phyloP scores from a whole-genome alignment of 2,329 filamentous ascomycete genomes.

The Samsoniella hepiali region DNA sequence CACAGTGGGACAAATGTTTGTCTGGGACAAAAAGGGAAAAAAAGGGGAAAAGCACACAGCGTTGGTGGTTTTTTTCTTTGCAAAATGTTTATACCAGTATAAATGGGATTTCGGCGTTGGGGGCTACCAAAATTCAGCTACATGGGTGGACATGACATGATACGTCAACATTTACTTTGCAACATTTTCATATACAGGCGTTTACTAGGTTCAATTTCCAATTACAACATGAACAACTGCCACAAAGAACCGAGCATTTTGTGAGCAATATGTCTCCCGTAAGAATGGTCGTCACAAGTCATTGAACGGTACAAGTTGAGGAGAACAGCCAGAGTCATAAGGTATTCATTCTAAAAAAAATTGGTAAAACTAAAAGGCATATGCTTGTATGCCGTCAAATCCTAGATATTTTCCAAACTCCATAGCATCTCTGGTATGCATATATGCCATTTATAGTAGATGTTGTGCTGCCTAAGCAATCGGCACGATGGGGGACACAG shows the following conservation, averaged over 20 bases:
- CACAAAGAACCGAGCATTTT: neutral
- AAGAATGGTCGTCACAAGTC: too few species aligned
- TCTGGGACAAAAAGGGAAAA: neutral
- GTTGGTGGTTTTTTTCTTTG: neutral
- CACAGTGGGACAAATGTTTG: neutral
- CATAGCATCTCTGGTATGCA: constrained; percentile 9
- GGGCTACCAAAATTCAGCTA: constrained; percentile 11
- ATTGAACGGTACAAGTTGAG: neutral
- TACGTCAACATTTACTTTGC: constrained; percentile 10
- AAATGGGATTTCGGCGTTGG: constrained; percentile 15
- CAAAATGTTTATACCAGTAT: constrained; percentile 4
- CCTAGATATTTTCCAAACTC: constrained; percentile 7
- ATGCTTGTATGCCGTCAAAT: neutral
- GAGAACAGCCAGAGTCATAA: neutral
- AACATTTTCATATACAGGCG: constrained; percentile 13
- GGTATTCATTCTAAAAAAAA: constrained; percentile 10
- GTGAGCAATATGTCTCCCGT: neutral
- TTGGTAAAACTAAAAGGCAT: neutral
- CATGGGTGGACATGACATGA: constrained; percentile 12
- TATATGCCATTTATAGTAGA: constrained; percentile 13
- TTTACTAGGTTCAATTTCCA: constrained; percentile 5
- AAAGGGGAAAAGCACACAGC: neutral
- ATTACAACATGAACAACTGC: neutral
- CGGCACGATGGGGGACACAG: constrained; percentile 44
- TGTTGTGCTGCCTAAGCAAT: constrained; percentile 1